These are phyloP conservation scores for Omphalea diandra DNA, from an alignment of 441 rosid species.

Conservation along the genomic window DNA sequence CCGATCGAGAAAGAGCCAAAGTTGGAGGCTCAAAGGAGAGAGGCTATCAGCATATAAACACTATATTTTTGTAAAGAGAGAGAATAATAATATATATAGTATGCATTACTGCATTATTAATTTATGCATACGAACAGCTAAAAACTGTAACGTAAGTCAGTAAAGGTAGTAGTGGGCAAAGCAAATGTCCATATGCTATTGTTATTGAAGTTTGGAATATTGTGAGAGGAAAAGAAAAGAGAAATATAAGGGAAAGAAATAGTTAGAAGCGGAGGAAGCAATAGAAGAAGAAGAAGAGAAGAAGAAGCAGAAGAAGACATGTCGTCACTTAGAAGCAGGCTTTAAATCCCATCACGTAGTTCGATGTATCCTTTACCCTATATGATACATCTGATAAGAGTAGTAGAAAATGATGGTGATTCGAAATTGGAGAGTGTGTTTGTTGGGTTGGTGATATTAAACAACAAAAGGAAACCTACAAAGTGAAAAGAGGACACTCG, in stretches of 20 bases:
- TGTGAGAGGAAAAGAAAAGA: slow-evolving; percentile 18
- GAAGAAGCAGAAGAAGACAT: slow-evolving; percentile 36
- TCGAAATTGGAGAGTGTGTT: slow-evolving; percentile 35
- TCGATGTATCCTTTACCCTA: slow-evolving; percentile 45
- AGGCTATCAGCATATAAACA: too few species aligned
- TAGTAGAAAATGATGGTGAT: slow-evolving; percentile 45
- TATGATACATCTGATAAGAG: slow-evolving; percentile 20
- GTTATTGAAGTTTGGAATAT: slow-evolving; percentile 43
- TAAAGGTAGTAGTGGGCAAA: too few species aligned
- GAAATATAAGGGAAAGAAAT: too few species aligned
- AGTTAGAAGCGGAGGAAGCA: slow-evolving; percentile 21
- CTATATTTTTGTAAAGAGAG: too few species aligned
- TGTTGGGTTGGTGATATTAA: slow-evolving; percentile 32
- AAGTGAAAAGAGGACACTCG: slow-evolving; percentile 39
- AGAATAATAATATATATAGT: too few species aligned
- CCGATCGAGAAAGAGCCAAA: slow-evolving; percentile 39
- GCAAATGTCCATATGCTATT: slow-evolving; percentile 27
- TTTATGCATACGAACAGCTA: too few species aligned
- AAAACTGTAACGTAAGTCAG: too few species aligned
- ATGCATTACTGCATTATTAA: too few species aligned
- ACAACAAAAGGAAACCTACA: slow-evolving; percentile 47
- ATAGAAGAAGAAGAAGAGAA: too few species aligned
- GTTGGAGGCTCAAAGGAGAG: slow-evolving; percentile 37
- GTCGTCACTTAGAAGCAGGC: slow-evolving; percentile 42
- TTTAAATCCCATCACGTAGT: slow-evolving; percentile 45